Evolutionary conservation across 495 filamentous ascomycete genomes (phyloP).

Genomic region (Aspergillus coremiiformis): DNA sequence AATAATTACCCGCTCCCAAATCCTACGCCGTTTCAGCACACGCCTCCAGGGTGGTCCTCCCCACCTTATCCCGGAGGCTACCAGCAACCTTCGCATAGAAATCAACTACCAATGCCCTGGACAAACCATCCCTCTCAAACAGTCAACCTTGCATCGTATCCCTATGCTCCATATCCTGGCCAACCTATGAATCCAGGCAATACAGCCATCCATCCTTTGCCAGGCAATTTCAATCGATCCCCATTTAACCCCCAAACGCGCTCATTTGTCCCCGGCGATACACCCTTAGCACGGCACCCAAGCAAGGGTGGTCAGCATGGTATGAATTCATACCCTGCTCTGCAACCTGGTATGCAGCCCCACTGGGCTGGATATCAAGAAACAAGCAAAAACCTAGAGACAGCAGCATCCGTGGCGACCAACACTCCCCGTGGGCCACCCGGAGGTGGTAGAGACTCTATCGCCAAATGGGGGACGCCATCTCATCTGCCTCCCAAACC

Average conservation of each 20-base stretch:
- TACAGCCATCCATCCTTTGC: conserved; percentile 60
- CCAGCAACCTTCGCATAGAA: conserved; percentile 34
- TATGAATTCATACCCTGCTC: conserved; percentile 25
- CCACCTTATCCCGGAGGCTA: conserved; percentile 35
- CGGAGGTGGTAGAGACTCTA: conserved; percentile 30
- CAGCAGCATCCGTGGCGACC: conserved; percentile 5
- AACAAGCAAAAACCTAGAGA: conserved; percentile 20
- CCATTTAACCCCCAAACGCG: conserved; percentile 91
- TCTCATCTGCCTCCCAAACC: conserved; percentile 49
- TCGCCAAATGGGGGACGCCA: conserved; percentile 50
- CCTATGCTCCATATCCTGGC: conserved; percentile 68
- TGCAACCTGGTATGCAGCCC: conserved; percentile 18
- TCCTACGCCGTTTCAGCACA: conserved; percentile 24
- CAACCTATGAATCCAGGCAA: conserved; percentile 56
- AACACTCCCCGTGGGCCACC: conserved; percentile 16
- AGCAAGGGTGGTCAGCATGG: conserved; percentile 24
- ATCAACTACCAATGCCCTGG: conserved; percentile 33
- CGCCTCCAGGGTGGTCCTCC: conserved; percentile 25
- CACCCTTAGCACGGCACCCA: conserved; percentile 24
- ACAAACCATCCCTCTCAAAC: conserved; percentile 33
- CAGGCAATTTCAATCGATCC: conserved; percentile 73
- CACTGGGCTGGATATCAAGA: conserved; percentile 36
- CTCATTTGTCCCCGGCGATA: conserved; percentile 65
- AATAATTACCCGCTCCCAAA: conserved; percentile 35
- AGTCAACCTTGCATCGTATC: conserved; percentile 51